Evolutionary conservation across 345 rosid species (phyloP).

Genomic region (Salix suchowensis): DNA sequence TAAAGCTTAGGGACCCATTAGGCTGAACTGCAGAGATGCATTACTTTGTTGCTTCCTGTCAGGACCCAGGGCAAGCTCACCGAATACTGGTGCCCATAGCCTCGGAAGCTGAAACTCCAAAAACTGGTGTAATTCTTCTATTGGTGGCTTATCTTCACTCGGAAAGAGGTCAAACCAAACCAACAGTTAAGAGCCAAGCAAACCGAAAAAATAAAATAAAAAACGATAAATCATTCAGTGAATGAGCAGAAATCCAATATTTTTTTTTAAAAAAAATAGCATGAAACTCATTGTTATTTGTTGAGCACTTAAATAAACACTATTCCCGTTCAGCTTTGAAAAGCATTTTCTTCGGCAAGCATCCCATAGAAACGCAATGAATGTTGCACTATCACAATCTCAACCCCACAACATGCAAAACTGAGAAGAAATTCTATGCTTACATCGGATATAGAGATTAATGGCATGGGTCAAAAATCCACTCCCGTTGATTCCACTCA

Average conservation of each 20-base stretch:
- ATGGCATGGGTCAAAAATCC: conserved; percentile 97
- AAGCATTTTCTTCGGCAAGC: background rate
- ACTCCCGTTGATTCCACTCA: conserved; percentile 92
- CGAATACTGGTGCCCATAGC: conserved; percentile 97
- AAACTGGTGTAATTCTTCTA: conserved; percentile 86
- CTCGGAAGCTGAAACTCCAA: conserved; percentile 97
- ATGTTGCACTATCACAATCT: background rate
- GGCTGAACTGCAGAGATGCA: conserved; percentile 79
- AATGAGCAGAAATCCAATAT: background rate
- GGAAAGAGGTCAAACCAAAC: background rate
- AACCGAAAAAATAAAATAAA: background rate
- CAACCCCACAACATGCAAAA: background rate
- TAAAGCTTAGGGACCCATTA: conserved; percentile 86
- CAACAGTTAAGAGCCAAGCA: background rate
- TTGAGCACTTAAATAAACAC: background rate
- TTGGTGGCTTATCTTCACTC: conserved; percentile 78
- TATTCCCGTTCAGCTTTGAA: background rate
- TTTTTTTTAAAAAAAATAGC: too few relatives aligned
- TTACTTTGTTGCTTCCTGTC: conserved; percentile 66
- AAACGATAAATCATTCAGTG: background rate
- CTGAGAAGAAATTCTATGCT: conserved; percentile 14
- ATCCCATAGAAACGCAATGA: background rate
- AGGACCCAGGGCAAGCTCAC: conserved; percentile 95
- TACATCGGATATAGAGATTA: conserved; percentile 89
- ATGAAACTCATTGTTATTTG: background rate